A percentile compares a stretch with the other conserved stretches of the same genome.
These are phyloP conservation scores for Candida chauliodis DNA, from an alignment of 805 yeast genomes.

Conservation along the genomic window DNA sequence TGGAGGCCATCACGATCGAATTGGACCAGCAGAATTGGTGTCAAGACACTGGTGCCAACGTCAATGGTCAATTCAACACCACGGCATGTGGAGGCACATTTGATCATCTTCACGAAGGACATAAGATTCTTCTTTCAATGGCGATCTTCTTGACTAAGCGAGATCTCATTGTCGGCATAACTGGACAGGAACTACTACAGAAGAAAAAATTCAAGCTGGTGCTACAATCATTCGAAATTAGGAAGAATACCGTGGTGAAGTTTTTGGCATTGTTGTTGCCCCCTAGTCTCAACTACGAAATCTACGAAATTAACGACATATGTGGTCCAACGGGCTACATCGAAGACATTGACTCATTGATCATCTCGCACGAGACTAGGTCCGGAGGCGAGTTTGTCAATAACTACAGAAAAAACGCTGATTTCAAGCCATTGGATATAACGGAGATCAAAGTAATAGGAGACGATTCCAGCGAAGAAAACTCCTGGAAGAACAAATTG, in stretches of 20 bases:
- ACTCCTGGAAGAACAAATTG: slow-evolving; percentile 63
- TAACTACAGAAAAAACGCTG: slow-evolving; percentile 52
- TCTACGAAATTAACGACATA: slow-evolving; percentile 70
- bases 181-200: slow-evolving; percentile 67
- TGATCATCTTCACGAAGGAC: slow-evolving; percentile 96
- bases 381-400: slow-evolving; percentile 76
- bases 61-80: slow-evolving; percentile 17
- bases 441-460: slow-evolving; percentile 55
- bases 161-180: slow-evolving; percentile 73
- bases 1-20: background rate
- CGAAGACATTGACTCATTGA: slow-evolving; percentile 69
- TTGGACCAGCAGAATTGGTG: background rate
- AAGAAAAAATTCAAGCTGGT: slow-evolving; percentile 72
- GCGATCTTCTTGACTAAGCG: slow-evolving; percentile 58
- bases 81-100: slow-evolving; percentile 92
- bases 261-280: slow-evolving; percentile 40
- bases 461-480: slow-evolving; percentile 41
- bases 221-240: slow-evolving; percentile 53
- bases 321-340: slow-evolving; percentile 92
- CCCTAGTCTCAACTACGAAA: slow-evolving; percentile 37
- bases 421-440: slow-evolving; percentile 45
- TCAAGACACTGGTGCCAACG: background rate
- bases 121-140: slow-evolving; percentile 74
- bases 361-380: slow-evolving; percentile 76
- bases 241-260: slow-evolving; percentile 44